These are phyloP conservation scores for Malus hybrid DNA, from an alignment of 331 rosid genomes.

Conservation along the genomic window DNA sequence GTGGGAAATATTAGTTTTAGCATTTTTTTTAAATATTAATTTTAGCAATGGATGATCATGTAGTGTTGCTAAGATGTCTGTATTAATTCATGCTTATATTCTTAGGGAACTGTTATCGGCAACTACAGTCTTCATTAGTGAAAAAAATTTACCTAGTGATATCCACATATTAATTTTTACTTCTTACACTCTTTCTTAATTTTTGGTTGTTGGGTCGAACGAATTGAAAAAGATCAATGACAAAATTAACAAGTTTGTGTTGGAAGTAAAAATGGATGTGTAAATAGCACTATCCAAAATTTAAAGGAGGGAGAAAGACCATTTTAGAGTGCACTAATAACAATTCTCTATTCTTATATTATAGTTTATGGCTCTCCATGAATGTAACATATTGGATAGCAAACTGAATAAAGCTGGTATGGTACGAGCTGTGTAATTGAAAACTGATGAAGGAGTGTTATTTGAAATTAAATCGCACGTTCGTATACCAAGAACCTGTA, in stretches of 20 bases:
- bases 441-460: slow-evolving; percentile 1
- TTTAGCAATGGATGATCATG: background rate
- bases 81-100: background rate
- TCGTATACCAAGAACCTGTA: slow-evolving; percentile 5
- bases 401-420: slow-evolving; percentile 11
- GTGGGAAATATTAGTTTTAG: background rate
- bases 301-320: background rate
- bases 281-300: no score
- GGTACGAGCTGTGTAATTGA: slow-evolving; percentile 11
- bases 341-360: background rate
- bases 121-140: background rate
- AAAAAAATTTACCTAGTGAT: no score
- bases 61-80: background rate
- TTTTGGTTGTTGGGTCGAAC: no score
- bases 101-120: background rate
- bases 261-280: no score
- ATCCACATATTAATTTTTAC: no score
- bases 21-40: no score
- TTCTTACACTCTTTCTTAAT: no score
- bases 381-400: background rate
- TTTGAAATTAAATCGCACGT: slow-evolving; percentile 13
- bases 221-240: no score
- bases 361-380: no score
- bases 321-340: background rate
- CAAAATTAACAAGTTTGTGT: no score